Evolutionary conservation across 441 rosid species (phyloP), one percentile per base, ranked within the genome.

Genomic region (Gossypium trilobum): DNA sequence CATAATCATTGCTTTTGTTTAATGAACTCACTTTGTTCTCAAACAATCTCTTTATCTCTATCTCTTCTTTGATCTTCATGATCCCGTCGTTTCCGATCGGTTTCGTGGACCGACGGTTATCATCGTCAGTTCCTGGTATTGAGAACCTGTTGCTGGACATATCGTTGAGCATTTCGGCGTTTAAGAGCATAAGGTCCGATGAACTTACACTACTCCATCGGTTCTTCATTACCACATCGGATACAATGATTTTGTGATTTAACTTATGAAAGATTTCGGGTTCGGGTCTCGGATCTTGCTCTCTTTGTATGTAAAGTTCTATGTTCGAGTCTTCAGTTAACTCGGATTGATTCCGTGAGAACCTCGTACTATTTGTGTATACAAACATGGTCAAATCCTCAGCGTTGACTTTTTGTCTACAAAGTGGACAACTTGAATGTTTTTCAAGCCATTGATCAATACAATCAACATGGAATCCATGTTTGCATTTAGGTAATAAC

Each of bases 121-220:
- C 33, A 22, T 74, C 27, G 25, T 75, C 27, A 36, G 46, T 22
- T 20, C 80, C 85, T 48, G 71, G 20, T 20, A 71, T 68, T 39
- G 83, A 74, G 72, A 95, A 86, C 68, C 95, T 81, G 71, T 81
- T 81, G 78, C 88, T 83, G 0, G 98, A 85, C 50, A 78, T 36
- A 9, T 82, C 82, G 5, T 78, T 79, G 14, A 92, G 83, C 97
- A 95, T 79, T 74, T 95, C 96, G 0, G 90, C 86, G n/a, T 85
- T 89, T 84, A 95, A 73, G 77, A 82, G 83, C 90, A 88, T 85
- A 54, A 92, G 65, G 75, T 92, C 98, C 1, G 99, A 95, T 0
- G 95, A 87, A 72, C 89, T 92, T 67, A 90, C 96, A 65, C 77
- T 87, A 80, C 99, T 95, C 99, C 99, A 95, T 29, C 99, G 74